These are phyloP conservation scores for Ophioceras dolichostomum DNA, from an alignment of 2,329 filamentous ascomycete genomes.

Conservation along the genomic window DNA sequence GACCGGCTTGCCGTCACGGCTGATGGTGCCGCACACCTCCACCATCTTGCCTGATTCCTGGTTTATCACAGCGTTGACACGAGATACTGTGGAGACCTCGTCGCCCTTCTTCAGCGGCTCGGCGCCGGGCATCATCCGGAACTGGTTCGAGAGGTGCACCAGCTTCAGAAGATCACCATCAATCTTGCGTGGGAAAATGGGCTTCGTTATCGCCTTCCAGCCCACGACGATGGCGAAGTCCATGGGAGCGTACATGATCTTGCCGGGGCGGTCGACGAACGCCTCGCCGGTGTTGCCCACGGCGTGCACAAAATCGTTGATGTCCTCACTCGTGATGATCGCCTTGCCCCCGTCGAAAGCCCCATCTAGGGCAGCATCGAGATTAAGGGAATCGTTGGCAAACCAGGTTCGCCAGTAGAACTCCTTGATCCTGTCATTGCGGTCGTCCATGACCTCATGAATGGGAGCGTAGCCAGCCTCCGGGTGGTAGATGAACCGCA, in stretches of 20 bases:
- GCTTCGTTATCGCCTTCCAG: constrained; percentile 99
- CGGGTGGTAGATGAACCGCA: constrained; percentile 87
- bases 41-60: constrained; percentile 99
- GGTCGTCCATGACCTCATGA: constrained; percentile 86
- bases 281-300: constrained; percentile 96
- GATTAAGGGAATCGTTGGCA: constrained; percentile 69
- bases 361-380: constrained; percentile 74
- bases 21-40: constrained; percentile 96
- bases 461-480: constrained; percentile 97
- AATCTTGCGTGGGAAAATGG: constrained; percentile 93
- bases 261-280: constrained; percentile 90
- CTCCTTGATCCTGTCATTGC: constrained; percentile 97
- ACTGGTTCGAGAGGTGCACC: constrained; percentile 92
- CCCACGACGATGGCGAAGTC: constrained; percentile 97
- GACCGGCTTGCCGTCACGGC: constrained; percentile 67
- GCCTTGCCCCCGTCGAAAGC: constrained; percentile 83
- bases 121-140: constrained; percentile 95
- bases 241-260: constrained; percentile 93
- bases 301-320: constrained; percentile 98
- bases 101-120: constrained; percentile 94
- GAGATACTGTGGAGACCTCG: constrained; percentile 80
- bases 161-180: constrained; percentile 94
- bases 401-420: constrained; percentile 99
- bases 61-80: constrained; percentile 96
- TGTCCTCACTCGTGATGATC: constrained; percentile 79